phyloP scores from a whole-genome alignment of 495 filamentous ascomycete genomes.

The Astrocystis sublimbata region DNA sequence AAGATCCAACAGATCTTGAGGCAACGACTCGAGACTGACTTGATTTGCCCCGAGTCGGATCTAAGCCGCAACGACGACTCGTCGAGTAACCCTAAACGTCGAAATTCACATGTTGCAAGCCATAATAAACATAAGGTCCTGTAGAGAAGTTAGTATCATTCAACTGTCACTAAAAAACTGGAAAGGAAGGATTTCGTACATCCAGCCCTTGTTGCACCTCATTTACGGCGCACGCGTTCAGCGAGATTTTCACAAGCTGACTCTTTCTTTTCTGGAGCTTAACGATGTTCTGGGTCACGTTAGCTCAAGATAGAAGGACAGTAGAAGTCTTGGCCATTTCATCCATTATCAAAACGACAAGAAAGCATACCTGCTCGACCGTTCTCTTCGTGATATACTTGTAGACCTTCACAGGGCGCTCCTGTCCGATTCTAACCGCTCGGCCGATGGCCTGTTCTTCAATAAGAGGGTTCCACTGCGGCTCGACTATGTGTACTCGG shows the following conservation, averaged over 20 bases:
- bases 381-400: background rate
- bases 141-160: background rate
- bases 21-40: no score
- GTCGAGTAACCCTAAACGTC: no score
- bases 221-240: background rate
- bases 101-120: no score
- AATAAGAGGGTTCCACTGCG: constrained; percentile 52
- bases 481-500: constrained; percentile 47
- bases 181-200: background rate
- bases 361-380: background rate
- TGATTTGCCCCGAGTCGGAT: no score
- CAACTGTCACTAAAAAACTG: no score
- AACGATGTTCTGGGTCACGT: background rate
- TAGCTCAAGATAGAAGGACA: background rate
- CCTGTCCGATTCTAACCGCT: constrained; percentile 43
- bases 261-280: background rate
- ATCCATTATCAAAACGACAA: background rate
- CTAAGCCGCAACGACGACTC: no score
- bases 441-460: constrained; percentile 50
- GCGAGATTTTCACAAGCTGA: background rate
- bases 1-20: no score
- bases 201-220: background rate
- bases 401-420: background rate
- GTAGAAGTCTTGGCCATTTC: no score
- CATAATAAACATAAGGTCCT: background rate